A percentile compares a stretch with the other conserved stretches of the same genome.
Evolutionary conservation across 2,329 filamentous ascomycete species (phyloP).

Genomic region (Dactylellina drechsleri): DNA sequence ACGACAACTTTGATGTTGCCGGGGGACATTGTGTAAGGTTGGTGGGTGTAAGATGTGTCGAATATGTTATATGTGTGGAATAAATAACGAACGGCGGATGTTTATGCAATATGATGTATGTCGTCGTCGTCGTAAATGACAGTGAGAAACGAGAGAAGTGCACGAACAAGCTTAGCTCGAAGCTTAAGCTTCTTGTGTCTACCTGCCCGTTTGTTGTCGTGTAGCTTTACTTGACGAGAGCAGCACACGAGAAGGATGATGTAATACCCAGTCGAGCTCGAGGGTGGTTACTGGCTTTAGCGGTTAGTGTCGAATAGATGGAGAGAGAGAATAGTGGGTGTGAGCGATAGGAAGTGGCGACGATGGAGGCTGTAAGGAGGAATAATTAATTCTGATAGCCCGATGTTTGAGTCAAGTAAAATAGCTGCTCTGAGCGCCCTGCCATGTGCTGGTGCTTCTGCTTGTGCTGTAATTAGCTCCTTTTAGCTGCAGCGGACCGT

Average conservation of each 20-base stretch:
- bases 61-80: background rate
- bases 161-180: constrained; percentile 2
- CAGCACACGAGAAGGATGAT: background rate
- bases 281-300: background rate
- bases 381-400: no score
- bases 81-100: no score
- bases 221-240: constrained; percentile 7
- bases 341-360: constrained; percentile 27
- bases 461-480: no score
- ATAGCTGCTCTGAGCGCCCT: no score
- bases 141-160: background rate
- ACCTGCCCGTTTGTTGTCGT: background rate
- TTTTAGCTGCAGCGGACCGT: no score
- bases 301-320: no score
- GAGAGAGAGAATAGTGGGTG: background rate
- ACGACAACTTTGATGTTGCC: constrained; percentile 99
- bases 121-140: background rate
- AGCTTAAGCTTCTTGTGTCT: constrained; percentile 16
- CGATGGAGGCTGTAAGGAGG: background rate
- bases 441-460: no score
- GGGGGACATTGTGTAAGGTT: constrained; percentile 36
- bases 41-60: background rate
- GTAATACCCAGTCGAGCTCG: background rate
- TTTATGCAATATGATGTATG: constrained; percentile 6
- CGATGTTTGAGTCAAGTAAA: no score